Evolutionary conservation across 2,329 filamentous ascomycete species (phyloP).

Genomic region (Penicillium brevicompactum): DNA sequence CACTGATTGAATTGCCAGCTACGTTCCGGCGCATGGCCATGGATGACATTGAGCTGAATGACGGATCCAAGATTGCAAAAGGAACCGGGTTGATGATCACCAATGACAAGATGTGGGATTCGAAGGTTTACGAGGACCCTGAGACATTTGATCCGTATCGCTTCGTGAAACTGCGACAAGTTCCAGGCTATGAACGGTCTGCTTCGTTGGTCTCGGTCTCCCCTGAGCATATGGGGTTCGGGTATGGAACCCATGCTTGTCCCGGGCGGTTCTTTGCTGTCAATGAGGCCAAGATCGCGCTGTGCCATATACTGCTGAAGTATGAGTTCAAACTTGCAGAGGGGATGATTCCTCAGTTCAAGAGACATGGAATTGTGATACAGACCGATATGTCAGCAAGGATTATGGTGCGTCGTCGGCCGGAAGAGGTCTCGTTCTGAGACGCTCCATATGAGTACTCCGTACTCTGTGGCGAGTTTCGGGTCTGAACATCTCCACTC

Average conservation of each 20-base stretch:
- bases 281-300: conserved; percentile 50
- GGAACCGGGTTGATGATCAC: neutral
- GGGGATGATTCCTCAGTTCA: neutral
- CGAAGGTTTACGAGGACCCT: neutral
- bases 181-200: neutral
- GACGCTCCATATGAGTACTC: neutral
- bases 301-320: conserved; percentile 51
- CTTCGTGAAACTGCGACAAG: neutral
- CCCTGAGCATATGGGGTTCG: neutral
- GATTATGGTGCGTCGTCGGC: neutral
- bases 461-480: too few species aligned
- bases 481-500: neutral
- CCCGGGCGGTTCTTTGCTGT: conserved; percentile 1
- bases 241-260: conserved; percentile 1
- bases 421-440: neutral
- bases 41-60: neutral
- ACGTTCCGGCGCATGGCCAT: neutral
- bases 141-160: neutral
- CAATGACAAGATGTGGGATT: neutral
- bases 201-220: neutral
- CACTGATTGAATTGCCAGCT: neutral
- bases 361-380: neutral
- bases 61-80: neutral
- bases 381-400: neutral
- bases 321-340: conserved; percentile 49